These are phyloP conservation scores for Fusarium foetens DNA, from an alignment of 2,329 filamentous ascomycete species.

Conservation along the genomic window DNA sequence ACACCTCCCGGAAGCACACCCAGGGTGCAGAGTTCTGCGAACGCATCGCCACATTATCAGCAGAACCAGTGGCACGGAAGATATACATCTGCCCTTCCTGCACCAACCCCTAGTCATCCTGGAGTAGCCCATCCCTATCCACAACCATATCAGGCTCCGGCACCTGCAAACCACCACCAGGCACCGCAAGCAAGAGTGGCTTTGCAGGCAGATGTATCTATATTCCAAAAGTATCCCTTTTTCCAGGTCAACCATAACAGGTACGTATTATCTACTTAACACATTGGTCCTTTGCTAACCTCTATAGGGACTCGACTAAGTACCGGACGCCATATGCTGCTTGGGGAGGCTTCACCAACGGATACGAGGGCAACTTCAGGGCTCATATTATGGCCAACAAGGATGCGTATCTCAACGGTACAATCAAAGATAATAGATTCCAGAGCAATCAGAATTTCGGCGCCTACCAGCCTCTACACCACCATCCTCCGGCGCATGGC, in stretches of 20 bases:
- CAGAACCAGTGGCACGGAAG: constrained; percentile 26
- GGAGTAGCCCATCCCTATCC: constrained; percentile 1
- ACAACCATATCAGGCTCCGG: constrained; percentile 1
- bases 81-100: not conserved
- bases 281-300: constrained; percentile 25
- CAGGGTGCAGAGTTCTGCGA: not conserved
- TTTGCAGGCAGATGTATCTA: constrained; percentile 53
- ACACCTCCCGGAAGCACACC: constrained; percentile 11
- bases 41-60: not conserved
- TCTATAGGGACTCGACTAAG: constrained; percentile 60
- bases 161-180: constrained; percentile 16
- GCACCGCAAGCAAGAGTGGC: constrained; percentile 43
- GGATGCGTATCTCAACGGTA: constrained; percentile 45
- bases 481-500: not conserved
- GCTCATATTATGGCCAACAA: constrained; percentile 56
- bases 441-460: not conserved
- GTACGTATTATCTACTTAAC: constrained; percentile 47
- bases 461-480: constrained; percentile 6
- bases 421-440: constrained; percentile 9
- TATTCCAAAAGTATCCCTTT: constrained; percentile 66
- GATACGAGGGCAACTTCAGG: constrained; percentile 64
- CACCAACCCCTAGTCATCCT: not conserved
- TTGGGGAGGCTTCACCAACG: constrained; percentile 69
- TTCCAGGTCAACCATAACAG: constrained; percentile 70
- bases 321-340: constrained; percentile 70